phyloP scores from a whole-genome alignment of 495 filamentous ascomycete species.

The Hypoxylon intermedium region DNA sequence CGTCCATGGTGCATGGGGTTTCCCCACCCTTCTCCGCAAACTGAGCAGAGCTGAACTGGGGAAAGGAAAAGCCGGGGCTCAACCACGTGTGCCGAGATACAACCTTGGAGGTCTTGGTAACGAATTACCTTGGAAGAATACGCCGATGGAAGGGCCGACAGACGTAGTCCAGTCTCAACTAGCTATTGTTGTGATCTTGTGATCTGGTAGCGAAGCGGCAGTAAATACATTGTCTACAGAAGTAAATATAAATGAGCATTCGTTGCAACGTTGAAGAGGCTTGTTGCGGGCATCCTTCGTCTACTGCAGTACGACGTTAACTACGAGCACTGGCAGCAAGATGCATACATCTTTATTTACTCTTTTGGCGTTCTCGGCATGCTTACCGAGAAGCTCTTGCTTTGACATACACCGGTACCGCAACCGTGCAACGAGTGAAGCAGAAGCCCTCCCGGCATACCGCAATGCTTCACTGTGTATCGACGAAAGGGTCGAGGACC shows the following conservation, averaged over 20 bases:
- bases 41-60: background rate
- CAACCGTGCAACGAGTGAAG: background rate
- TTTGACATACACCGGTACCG: background rate
- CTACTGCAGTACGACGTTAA: background rate
- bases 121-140: slow-evolving; percentile 12
- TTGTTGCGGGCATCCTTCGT: too few relatives aligned
- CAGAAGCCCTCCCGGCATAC: slow-evolving; percentile 8
- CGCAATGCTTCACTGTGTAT: slow-evolving; percentile 43
- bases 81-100: slow-evolving; percentile 26
- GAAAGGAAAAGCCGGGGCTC: slow-evolving; percentile 1
- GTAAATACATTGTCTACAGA: too few relatives aligned
- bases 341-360: slow-evolving; percentile 5
- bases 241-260: too few relatives aligned
- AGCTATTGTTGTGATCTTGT: slow-evolving; percentile 6
- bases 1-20: too few relatives aligned
- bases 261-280: too few relatives aligned
- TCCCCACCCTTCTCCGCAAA: slow-evolving; percentile 25
- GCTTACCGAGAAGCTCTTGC: slow-evolving; percentile 11
- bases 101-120: background rate
- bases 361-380: slow-evolving; percentile 19
- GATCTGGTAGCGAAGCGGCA: slow-evolving; percentile 6
- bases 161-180: slow-evolving; percentile 14
- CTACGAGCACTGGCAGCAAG: background rate
- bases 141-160: slow-evolving; percentile 28
- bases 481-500: slow-evolving; percentile 62